These are phyloP conservation scores for Clarireedia hainanense DNA, from an alignment of 2,329 filamentous ascomycete species.

Conservation along the genomic window DNA sequence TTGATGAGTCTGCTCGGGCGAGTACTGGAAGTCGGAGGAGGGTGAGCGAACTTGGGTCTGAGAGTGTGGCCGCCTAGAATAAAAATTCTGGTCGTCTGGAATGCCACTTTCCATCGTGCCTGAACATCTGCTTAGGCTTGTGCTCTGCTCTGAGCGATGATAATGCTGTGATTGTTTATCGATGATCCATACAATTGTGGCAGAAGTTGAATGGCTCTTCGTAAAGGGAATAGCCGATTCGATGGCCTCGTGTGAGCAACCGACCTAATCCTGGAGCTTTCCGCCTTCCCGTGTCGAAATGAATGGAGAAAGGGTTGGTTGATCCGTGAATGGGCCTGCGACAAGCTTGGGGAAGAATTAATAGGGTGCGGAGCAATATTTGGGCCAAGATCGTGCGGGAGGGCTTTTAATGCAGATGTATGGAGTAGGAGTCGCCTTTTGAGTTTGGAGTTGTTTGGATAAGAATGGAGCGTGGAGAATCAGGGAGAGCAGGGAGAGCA, in stretches of 20 bases:
- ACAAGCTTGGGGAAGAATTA: background rate
- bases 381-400: background rate
- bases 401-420: background rate
- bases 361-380: background rate
- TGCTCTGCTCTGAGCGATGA: constrained; percentile 4
- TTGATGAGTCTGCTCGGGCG: constrained; percentile 16
- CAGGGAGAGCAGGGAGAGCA: no score
- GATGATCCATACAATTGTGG: constrained; percentile 12
- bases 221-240: constrained; percentile 1
- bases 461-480: no score
- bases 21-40: background rate
- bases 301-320: background rate
- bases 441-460: no score
- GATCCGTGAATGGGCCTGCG: background rate
- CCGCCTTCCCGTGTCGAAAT: background rate
- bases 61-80: constrained; percentile 20
- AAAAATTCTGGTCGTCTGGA: constrained; percentile 29
- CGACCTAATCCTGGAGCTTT: constrained; percentile 7
- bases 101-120: constrained; percentile 27
- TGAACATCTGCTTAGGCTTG: constrained; percentile 22
- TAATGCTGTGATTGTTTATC: constrained; percentile 7
- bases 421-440: background rate
- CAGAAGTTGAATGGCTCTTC: constrained; percentile 9
- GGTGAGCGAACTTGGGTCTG: constrained; percentile 2
- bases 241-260: constrained; percentile 4